Percentiles rank a stretch among this genome's conserved stretches.
These are phyloP conservation scores for Phytophthora quininea DNA, from an alignment of 352 stramenopile genomes.

Conservation along the genomic window DNA sequence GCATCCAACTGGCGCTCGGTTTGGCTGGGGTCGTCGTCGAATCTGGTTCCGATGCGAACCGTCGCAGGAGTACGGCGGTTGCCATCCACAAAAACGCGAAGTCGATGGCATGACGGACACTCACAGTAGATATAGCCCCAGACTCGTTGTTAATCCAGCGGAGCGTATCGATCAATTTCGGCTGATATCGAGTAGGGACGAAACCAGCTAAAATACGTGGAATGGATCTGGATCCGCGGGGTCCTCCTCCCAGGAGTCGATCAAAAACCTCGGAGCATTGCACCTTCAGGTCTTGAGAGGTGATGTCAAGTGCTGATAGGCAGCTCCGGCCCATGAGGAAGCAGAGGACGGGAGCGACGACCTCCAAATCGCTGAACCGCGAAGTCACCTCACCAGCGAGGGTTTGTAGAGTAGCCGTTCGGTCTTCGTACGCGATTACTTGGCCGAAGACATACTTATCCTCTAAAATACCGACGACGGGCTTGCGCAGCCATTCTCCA, in stretches of 20 bases:
- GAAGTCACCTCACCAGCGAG: neutral
- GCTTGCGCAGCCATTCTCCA: constrained; percentile 5
- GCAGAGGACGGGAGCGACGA: constrained; percentile 5
- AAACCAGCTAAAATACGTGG: neutral
- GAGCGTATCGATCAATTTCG: neutral
- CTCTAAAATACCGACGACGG: neutral
- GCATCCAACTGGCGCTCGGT: neutral
- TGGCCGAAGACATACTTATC: neutral
- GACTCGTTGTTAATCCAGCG: constrained; percentile 1
- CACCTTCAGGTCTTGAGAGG: neutral
- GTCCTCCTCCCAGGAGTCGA: neutral
- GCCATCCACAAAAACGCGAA: constrained; percentile 4
- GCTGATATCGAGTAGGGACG: neutral
- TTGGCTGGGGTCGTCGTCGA: constrained; percentile 5
- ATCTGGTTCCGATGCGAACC: neutral
- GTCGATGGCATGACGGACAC: constrained; percentile 11
- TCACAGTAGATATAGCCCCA: neutral
- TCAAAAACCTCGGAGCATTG: neutral
- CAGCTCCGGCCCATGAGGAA: constrained; percentile 1
- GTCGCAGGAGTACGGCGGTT: neutral
- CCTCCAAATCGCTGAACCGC: neutral
- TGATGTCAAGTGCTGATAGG: neutral
- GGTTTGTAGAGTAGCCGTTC: neutral
- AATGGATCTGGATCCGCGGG: constrained; percentile 6
- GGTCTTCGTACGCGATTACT: constrained; percentile 1